Base-by-base conservation (phyloP, 768 basidiomycete species). In the Lyophyllum atratum region DNA sequence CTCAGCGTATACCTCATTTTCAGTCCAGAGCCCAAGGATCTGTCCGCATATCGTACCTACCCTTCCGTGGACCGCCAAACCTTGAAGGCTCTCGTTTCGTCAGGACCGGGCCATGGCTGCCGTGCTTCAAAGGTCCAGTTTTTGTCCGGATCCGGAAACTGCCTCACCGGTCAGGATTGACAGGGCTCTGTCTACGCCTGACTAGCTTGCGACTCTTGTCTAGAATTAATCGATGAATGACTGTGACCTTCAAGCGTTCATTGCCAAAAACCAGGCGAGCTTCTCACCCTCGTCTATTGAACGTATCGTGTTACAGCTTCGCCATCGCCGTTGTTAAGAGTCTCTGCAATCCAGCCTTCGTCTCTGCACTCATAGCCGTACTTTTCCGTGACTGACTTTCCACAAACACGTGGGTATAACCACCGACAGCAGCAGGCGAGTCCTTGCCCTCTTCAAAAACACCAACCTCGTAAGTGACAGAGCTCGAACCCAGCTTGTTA, bases 371-470 rank as follows among this genome's bases (percentile, higher is more conserved):
- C 64, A 91, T 86, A 0, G 74, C 60, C 0, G 71, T 70, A 55
- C 86, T 86, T 72, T 82, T 85, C 46, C 91, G 72, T 42, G 80
- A 81, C 52, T 64, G 61, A 43, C 79, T 81, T 25, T 85, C 83
- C 3, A 93, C 91, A 65, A 92, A 93, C n/a, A 93, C 91, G 68
- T 93, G 91, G 0, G 89, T 92, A 54, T 93, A 92, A 10, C 81
- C 82, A 1, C 80, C 82, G 19, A 83, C 81, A 12, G 79, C 81
- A 0, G 74, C 74, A 1, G 76, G 74, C 10, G 56, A 34, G 31
- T 76, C 69, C 33, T 67, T 66, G 24, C 72, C 80, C 48, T 82
- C 74, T 47, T 75, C 76, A 65, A 93, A 93, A 15, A 93, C 85
- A 0, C 86, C 92, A 1, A 93, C 80, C 64, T 93, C 90, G 64